Conservation (phyloP, 768 basidiomycete genomes). For the Nidularia pulvinata region DNA sequence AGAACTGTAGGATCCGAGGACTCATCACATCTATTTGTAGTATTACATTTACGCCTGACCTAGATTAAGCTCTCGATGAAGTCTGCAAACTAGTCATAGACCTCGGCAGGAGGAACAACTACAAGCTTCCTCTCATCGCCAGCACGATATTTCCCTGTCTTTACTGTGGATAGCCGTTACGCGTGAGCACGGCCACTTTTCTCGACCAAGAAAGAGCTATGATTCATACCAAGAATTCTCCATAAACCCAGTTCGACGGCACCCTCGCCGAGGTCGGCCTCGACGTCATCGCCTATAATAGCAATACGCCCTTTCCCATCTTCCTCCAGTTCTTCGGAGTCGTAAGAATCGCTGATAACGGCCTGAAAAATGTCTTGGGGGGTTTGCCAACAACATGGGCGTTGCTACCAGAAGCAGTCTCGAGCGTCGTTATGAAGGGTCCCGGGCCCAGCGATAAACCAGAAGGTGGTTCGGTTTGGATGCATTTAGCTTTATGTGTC, state of each 20-base stretch:
- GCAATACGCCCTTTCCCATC: slow-evolving; percentile 30
- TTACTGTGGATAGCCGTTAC: slow-evolving; percentile 39
- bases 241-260: slow-evolving; percentile 59
- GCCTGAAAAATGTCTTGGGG: slow-evolving; percentile 50
- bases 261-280: slow-evolving; percentile 64
- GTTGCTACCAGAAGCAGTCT: slow-evolving; percentile 43
- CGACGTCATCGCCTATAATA: slow-evolving; percentile 68
- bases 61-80: slow-evolving; percentile 47
- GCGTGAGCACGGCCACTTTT: background rate
- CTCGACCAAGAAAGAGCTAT: background rate
- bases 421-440: slow-evolving; percentile 66
- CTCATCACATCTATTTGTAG: too few species aligned
- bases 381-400: slow-evolving; percentile 70
- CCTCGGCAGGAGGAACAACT: slow-evolving; percentile 45
- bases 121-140: slow-evolving; percentile 51
- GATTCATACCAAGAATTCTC: slow-evolving; percentile 60
- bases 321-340: slow-evolving; percentile 8
- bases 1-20: too few species aligned
- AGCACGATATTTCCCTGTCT: slow-evolving; percentile 67
- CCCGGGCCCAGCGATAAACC: slow-evolving; percentile 69
- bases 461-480: slow-evolving; percentile 38
- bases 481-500: slow-evolving; percentile 57
- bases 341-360: slow-evolving; percentile 40
- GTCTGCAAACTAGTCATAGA: slow-evolving; percentile 49
- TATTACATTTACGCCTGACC: background rate